Conservation (phyloP, 2,329 filamentous ascomycete genomes). For the Fusarium falciforme region DNA sequence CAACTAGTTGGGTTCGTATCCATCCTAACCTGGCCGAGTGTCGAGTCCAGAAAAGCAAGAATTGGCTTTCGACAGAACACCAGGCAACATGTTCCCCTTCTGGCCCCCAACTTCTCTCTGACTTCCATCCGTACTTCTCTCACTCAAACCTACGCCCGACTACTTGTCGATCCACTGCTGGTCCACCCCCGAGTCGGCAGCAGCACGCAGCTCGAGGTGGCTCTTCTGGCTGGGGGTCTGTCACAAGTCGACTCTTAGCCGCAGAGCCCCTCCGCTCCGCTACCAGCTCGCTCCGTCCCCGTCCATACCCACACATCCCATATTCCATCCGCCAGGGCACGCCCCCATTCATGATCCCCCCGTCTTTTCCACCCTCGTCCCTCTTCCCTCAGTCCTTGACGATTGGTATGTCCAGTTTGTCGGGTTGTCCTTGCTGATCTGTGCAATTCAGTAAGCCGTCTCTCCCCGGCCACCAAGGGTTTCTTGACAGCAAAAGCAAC, state of each 20-base stretch:
- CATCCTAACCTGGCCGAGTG: not conserved
- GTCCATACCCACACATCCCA: slow-evolving; percentile 32
- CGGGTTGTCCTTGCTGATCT: not conserved
- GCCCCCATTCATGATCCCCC: slow-evolving; percentile 27
- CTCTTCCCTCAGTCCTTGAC: slow-evolving; percentile 9
- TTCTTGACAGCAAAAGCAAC: not conserved
- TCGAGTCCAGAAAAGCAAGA: not conserved
- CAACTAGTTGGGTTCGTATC: not conserved
- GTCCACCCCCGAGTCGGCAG: slow-evolving; percentile 32
- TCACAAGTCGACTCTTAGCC: slow-evolving; percentile 39
- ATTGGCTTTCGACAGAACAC: not conserved
- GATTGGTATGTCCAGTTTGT: not conserved
- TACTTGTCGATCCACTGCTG: slow-evolving; percentile 35
- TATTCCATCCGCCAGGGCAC: slow-evolving; percentile 22
- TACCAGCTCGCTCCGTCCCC: slow-evolving; percentile 12
- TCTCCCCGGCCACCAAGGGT: not conserved
- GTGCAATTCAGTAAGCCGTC: not conserved
- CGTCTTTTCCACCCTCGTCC: slow-evolving; percentile 9
- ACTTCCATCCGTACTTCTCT: slow-evolving; percentile 4
- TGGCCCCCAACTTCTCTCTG: slow-evolving; percentile 26
- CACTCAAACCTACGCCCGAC: slow-evolving; percentile 19
- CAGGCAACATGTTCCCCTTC: not conserved
- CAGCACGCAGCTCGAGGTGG: slow-evolving; percentile 11
- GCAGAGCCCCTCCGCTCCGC: slow-evolving; percentile 34
- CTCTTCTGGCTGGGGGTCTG: slow-evolving; percentile 19